Conservation (phyloP, 176 grass and related monocot species). For the Carex pumila region DNA sequence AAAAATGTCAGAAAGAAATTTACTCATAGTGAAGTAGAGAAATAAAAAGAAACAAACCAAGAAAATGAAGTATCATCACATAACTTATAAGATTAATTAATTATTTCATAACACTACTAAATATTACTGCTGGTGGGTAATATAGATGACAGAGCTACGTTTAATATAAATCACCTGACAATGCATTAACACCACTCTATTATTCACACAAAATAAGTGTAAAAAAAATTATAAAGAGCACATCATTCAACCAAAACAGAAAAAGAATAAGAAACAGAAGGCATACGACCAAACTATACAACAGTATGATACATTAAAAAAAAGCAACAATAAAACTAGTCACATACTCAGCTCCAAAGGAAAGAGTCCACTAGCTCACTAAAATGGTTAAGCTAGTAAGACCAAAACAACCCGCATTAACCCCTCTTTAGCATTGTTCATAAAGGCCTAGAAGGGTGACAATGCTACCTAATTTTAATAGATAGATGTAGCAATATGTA, state of each 20-base stretch:
- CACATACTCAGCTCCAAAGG: constrained; percentile 7
- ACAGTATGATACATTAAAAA: neutral
- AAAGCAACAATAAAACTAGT: neutral
- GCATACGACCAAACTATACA: constrained; percentile 11
- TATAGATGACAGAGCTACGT: neutral
- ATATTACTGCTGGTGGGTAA: neutral
- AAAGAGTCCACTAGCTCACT: constrained; percentile 19
- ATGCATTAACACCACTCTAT: constrained; percentile 13
- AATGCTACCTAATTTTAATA: constrained; percentile 21
- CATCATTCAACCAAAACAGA: neutral
- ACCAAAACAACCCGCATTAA: constrained; percentile 8
- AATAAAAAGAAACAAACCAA: neutral
- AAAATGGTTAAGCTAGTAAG: constrained; percentile 25
- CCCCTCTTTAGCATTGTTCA: neutral
- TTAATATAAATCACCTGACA: neutral
- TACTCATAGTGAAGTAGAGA: neutral
- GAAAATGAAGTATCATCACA: neutral
- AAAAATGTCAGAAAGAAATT: neutral
- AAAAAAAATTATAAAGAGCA: neutral
- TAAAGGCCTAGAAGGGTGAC: constrained; percentile 13
- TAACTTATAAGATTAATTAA: neutral
- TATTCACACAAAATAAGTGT: constrained; percentile 12
- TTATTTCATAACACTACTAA: neutral
- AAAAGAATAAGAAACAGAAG: neutral
- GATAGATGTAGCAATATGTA: neutral